Base-by-base conservation (phyloP, 2,329 filamentous ascomycete species). In the Pyrenochaeta sp. region DNA sequence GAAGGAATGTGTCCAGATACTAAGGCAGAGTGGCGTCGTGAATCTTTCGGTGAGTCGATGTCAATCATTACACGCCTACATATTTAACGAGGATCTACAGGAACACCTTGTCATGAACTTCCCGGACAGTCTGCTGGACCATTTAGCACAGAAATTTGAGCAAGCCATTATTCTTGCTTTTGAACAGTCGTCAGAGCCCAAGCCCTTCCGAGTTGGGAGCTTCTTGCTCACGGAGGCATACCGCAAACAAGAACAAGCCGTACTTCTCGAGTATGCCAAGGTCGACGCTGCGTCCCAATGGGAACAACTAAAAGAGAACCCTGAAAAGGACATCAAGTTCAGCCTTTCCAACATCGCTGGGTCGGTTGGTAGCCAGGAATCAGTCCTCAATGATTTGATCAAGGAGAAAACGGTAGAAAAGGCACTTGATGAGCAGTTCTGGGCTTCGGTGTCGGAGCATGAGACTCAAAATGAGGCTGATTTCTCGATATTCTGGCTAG, bases 401-500 rank as follows among this genome's bases (percentile, higher is more conserved):
- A 55, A 61, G 18, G 62, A 70, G 11, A 63, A 66, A 20, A 36
- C 51, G 1, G 41, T 62, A 3, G 58, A 66, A n/a, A 66, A 60
- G 14, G 47, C 56, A 1, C 33, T 66, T 9, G 67, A 71, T 7
- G 60, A 66, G 1, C 50, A 52, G 7, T 75, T 72, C 56, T 67
- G 60, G 49, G 43, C 36, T 21, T 46, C 53, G n/a, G 56, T 76
- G 12, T 46, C 67, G 0, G 32, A 57, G 12, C 47, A 75, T 6
- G 72, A 76, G 58, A 47, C 56, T 3, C 47, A 63, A 10, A 71
- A 66, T 31, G 72, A 75, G 49, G 48, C 53, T 2, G 61, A 63
- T 0, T 74, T 77, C 43, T 58, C 66, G 3, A 45, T 46, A 6
- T 72, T 69, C 49, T 77, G 75, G 75, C 63, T 36, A 3, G 69